Conservation (phyloP, 2,329 filamentous ascomycete genomes). For the Lachnellula cervina region DNA sequence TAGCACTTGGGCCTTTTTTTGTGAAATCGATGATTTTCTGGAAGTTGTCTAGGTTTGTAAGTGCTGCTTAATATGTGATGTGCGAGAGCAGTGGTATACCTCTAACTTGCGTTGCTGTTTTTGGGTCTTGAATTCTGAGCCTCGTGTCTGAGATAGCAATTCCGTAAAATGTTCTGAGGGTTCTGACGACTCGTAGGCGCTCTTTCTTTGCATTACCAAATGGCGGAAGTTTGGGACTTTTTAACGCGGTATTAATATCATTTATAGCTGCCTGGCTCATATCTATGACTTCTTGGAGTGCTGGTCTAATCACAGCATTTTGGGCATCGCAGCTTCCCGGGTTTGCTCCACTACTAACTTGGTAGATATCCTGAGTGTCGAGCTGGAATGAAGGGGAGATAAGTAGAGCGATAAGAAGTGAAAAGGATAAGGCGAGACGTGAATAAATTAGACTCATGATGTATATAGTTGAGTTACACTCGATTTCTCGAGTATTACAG, state of each 20-base stretch:
- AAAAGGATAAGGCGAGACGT: neutral
- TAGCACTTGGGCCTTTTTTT: neutral
- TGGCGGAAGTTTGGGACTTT: neutral
- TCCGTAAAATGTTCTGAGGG: neutral
- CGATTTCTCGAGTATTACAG: too few relatives aligned
- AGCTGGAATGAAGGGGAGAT: neutral
- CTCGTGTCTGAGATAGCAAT: neutral
- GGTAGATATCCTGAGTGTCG: neutral
- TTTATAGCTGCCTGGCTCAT: neutral
- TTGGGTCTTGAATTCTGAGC: neutral
- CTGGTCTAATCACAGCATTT: neutral
- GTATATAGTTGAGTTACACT: neutral
- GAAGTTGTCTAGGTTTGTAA: neutral
- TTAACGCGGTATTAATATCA: neutral
- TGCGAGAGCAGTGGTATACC: neutral
- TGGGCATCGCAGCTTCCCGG: neutral
- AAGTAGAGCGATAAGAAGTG: neutral
- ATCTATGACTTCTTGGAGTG: neutral
- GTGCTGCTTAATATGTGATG: neutral
- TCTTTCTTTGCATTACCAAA: neutral
- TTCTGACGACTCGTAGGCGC: neutral
- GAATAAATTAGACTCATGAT: neutral
- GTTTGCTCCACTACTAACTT: neutral
- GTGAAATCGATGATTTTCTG: neutral
- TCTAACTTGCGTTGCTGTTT: neutral